Evolutionary conservation across 768 basidiomycete species (phyloP).

Genomic region (Lactarius trivialis): DNA sequence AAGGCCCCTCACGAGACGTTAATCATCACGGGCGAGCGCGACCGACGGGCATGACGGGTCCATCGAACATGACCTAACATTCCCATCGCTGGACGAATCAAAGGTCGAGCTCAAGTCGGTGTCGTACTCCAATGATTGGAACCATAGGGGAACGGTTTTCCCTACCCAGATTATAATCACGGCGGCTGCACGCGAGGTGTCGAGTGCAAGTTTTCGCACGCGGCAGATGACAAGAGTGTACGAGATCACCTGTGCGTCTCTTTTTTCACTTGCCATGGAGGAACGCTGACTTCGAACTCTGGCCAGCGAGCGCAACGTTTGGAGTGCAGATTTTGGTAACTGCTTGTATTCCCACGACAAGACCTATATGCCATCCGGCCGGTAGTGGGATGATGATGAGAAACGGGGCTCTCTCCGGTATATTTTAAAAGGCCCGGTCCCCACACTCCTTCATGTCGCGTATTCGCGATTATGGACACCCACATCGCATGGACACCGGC

Average conservation of each 20-base stretch:
- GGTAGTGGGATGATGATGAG: constrained; percentile 39
- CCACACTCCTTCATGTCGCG: neutral
- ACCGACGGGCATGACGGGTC: constrained; percentile 12
- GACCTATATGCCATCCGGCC: constrained; percentile 35
- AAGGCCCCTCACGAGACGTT: constrained; percentile 21
- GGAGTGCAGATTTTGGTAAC: constrained; percentile 35
- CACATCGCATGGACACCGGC: constrained; percentile 5
- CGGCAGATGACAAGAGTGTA: constrained; percentile 48
- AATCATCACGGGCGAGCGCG: neutral
- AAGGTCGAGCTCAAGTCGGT: constrained; percentile 35
- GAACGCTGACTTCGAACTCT: neutral
- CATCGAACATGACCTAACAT: no score
- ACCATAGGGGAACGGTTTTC: constrained; percentile 45
- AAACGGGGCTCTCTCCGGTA: neutral
- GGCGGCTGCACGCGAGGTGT: constrained; percentile 40
- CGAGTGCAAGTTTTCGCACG: constrained; percentile 44
- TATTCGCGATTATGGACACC: neutral
- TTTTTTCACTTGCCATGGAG: neutral
- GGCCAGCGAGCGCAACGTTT: constrained; percentile 48
- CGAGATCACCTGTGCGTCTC: constrained; percentile 34
- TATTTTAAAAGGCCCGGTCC: neutral
- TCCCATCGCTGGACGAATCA: constrained; percentile 26
- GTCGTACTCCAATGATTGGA: constrained; percentile 50
- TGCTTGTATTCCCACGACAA: constrained; percentile 48
- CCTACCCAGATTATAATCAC: constrained; percentile 54